A percentile compares a stretch with the other conserved stretches of the same genome.
phyloP scores from a whole-genome alignment of 2,329 filamentous ascomycete genomes.

The Pyricularia grisea region DNA sequence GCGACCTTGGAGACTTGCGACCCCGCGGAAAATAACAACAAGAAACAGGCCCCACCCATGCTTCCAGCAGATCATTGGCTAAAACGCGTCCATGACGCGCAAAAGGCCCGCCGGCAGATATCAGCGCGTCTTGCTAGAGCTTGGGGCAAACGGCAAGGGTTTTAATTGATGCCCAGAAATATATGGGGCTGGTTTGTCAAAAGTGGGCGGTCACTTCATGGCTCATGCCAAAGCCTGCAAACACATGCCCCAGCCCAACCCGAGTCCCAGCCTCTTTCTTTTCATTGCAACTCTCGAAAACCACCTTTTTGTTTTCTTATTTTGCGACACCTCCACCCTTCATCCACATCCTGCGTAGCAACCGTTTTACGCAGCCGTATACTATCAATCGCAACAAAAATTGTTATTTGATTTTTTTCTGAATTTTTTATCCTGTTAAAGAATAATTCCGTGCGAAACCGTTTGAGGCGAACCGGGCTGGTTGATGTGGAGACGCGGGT shows the following conservation, averaged over 20 bases:
- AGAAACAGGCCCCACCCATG: not conserved
- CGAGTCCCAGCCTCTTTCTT: slow-evolving; percentile 12
- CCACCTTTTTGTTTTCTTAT: slow-evolving; percentile 5
- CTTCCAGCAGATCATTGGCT: not conserved
- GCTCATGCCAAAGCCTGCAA: not conserved
- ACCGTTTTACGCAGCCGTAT: not conserved
- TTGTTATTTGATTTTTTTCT: not conserved
- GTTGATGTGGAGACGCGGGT: not conserved
- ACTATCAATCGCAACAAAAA: not conserved
- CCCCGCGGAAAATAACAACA: not conserved
- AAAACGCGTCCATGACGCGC: not conserved
- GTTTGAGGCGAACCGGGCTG: not conserved
- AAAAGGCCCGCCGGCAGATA: not conserved
- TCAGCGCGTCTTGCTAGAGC: not conserved
- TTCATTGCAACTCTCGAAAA: slow-evolving; percentile 8
- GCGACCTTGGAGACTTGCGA: not conserved
- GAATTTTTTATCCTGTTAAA: not conserved
- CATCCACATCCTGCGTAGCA: not conserved
- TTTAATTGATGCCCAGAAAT: not conserved
- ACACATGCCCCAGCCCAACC: slow-evolving; percentile 5
- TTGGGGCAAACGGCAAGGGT: not conserved
- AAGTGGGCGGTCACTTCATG: not conserved
- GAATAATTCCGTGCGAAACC: not conserved
- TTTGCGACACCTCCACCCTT: slow-evolving; percentile 5
- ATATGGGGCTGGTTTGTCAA: not conserved